phyloP scores from a whole-genome alignment of 2,329 filamentous ascomycete genomes.

The Nemania serpens region DNA sequence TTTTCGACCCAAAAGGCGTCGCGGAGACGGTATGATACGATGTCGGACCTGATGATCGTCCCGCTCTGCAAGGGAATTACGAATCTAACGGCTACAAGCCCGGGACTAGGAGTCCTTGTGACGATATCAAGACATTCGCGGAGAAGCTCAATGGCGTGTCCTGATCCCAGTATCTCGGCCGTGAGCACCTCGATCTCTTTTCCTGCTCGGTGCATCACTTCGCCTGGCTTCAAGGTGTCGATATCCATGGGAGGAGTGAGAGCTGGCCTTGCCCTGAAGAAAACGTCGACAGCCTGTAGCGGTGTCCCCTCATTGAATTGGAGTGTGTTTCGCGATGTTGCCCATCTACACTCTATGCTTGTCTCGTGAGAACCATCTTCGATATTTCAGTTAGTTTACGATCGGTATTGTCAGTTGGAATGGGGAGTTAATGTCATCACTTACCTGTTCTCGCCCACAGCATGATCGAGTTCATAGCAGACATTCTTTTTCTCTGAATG shows the following conservation, averaged over 20 bases:
- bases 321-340: conserved; percentile 8
- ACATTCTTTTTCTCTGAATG: conserved; percentile 2
- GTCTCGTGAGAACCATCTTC: conserved; percentile 19
- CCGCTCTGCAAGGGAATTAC: conserved; percentile 32
- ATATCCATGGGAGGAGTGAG: not conserved
- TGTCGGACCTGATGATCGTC: conserved; percentile 34
- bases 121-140: conserved; percentile 28
- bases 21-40: conserved; percentile 33
- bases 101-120: not conserved
- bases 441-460: conserved; percentile 16
- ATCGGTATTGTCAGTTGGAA: not conserved
- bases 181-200: not conserved
- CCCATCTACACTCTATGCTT: conserved; percentile 28
- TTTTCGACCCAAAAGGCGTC: conserved; percentile 30
- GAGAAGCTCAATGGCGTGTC: conserved; percentile 29
- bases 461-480: conserved; percentile 5
- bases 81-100: conserved; percentile 27
- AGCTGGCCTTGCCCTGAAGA: conserved; percentile 20
- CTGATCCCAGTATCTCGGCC: conserved; percentile 24
- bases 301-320: conserved; percentile 14
- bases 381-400: not conserved
- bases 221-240: not conserved
- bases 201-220: not conserved
- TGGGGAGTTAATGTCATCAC: not conserved
- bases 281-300: conserved; percentile 30